Base-by-base conservation (phyloP, 2,329 filamentous ascomycete species). In the Emmonsia crescens region DNA sequence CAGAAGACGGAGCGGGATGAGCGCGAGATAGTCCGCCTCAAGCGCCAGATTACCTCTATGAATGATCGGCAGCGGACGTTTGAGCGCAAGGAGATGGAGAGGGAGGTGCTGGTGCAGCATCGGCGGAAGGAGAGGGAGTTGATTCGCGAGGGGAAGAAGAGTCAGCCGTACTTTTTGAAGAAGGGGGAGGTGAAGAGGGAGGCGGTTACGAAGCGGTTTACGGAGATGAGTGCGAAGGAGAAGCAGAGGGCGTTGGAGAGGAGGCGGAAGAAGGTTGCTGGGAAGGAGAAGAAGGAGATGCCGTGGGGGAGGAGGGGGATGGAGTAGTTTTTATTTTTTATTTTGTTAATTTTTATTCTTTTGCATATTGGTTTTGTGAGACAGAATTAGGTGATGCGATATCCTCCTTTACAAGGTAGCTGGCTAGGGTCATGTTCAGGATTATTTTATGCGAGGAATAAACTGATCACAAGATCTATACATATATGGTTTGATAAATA, bases 131-230 rank as follows among this genome's bases (percentile, higher is more conserved):
- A 99, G 80, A 91, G 90, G 77, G 88, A 92, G 73, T 78, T 89
- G 64, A 86, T 97, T 59, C 85, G 85, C 69, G 84, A 95, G 77
- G 94, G 94, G 64, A 96, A 96, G 84, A 79, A 79, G 71, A 73
- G 70, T 58, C 85, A 83, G 72, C 93, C 94, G 0, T 99, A 91
- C 77, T 97, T 90, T 76, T 79, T 97, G 69, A 99, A 99, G 84
- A 87, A 87, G 78, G 85, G 86, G 71, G 93, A 96, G 77, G 84
- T 94, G 80, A 96, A 94, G 86, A 91, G 93, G 80, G 80, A 87
- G 75, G 80, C 91, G 61, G 78, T 96, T 64, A 80, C 89, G 71
- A 87, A 94, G 69, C 85, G 88, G 72, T 96, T 89, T 75, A 83
- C 87, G 68, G 83, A 84, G 63, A 88, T 97, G 87, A 94, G 89